A percentile compares a stretch with the other conserved stretches of the same genome.
phyloP scores from a whole-genome alignment of 1,139 yeast species.

The Kurtzmaniella quercitrusa region DNA sequence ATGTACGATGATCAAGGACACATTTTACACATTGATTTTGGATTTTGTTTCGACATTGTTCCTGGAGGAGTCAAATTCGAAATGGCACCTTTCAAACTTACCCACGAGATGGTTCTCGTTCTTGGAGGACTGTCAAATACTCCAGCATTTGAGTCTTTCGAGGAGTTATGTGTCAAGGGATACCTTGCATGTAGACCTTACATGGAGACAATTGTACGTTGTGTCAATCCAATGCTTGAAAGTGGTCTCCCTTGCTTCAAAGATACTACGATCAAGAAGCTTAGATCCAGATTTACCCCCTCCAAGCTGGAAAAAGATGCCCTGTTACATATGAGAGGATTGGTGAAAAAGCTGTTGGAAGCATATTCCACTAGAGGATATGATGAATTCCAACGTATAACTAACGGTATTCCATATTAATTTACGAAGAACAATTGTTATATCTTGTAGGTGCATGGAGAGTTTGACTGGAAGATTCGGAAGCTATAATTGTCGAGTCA shows the following conservation, averaged over 20 bases:
- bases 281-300: slow-evolving; percentile 78
- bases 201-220: slow-evolving; percentile 79
- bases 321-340: slow-evolving; percentile 66
- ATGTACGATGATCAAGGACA: slow-evolving; percentile 98
- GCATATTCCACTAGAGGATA: slow-evolving; percentile 90
- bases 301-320: slow-evolving; percentile 83
- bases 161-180: slow-evolving; percentile 91
- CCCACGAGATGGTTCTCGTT: slow-evolving; percentile 93
- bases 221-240: slow-evolving; percentile 90
- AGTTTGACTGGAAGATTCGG: too few relatives aligned
- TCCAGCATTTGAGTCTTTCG: slow-evolving; percentile 91
- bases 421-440: neutral
- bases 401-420: slow-evolving; percentile 93
- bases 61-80: slow-evolving; percentile 99
- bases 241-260: slow-evolving; percentile 97
- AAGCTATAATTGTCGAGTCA: too few relatives aligned
- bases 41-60: slow-evolving; percentile 96
- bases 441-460: neutral
- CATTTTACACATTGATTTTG: slow-evolving; percentile 93
- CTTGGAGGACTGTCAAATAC: slow-evolving; percentile 87
- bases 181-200: slow-evolving; percentile 87
- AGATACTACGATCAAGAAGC: slow-evolving; percentile 71
- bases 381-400: slow-evolving; percentile 93
- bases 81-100: slow-evolving; percentile 94
- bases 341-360: slow-evolving; percentile 80